Evolutionary conservation across 139 green algal genomes (phyloP), one percentile per base, ranked within the genome.

Genomic region (Bryopsis sp.): DNA sequence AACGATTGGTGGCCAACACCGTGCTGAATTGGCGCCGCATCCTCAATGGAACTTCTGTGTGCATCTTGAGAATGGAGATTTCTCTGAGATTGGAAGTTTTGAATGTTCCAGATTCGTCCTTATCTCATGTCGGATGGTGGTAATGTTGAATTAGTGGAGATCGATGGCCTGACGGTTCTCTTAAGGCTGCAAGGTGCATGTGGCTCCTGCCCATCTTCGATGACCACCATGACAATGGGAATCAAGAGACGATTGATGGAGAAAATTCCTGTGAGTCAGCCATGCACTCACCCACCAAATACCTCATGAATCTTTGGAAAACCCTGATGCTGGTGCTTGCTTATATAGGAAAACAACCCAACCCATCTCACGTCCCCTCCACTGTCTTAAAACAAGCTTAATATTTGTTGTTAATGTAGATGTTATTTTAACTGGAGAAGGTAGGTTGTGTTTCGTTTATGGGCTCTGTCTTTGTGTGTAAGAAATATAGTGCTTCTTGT

Each of bases 51-150:
- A n/a, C n/a, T n/a, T n/a, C n/a, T n/a, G n/a, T n/a, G n/a, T n/a
- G n/a, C n/a, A n/a, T n/a, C n/a, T n/a, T n/a, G n/a, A n/a, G n/a
- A n/a, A n/a, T n/a, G n/a, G n/a, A n/a, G n/a, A n/a, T 57, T 57
- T 57, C 47, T 57, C 24, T n/a, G 47, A 57, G 24, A 57, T n/a
- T 24, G 24, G 47, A 57, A n/a, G n/a, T n/a, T n/a, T n/a, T n/a
- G n/a, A n/a, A n/a, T 39, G 1, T 64, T 70, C 54, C 73, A 95
- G 88, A 85, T 96, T 2, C 84, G 94, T 4, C 94, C 94, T 0
- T 99, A 99, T 79, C 80, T 99, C 5, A 99, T 99, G 87, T 85
- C 94, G 11, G 93, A 98, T 69, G 93, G 93, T 58, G 94, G 94
- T 34, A 95, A 99, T 74, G 94, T 98, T 2, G 94, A 98, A 75